phyloP scores from a whole-genome alignment of 495 filamentous ascomycete genomes.

The Penicillium malachiteum region DNA sequence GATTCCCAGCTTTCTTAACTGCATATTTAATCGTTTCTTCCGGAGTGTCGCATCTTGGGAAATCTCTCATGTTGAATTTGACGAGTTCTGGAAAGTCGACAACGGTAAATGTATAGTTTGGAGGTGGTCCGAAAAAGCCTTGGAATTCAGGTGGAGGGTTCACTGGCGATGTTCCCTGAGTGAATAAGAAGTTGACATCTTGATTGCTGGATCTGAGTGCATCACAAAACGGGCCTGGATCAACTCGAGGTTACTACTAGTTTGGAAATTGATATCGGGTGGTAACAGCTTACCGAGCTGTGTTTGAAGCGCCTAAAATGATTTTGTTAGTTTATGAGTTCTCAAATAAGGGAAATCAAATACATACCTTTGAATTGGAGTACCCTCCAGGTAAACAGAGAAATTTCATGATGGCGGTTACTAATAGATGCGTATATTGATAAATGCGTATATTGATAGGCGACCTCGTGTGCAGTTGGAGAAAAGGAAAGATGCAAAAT shows the following conservation, averaged over 20 bases:
- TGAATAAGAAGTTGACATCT: conserved; percentile 21
- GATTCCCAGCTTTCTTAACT: conserved; percentile 7
- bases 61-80: conserved; percentile 18
- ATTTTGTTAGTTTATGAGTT: background rate
- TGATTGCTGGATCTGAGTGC: conserved; percentile 13
- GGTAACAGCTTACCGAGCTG: conserved; percentile 24
- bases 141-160: conserved; percentile 11
- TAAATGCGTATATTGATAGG: background rate
- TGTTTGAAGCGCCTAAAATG: conserved; percentile 19
- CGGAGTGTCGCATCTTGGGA: conserved; percentile 23
- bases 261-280: background rate
- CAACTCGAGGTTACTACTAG: background rate
- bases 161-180: conserved; percentile 24
- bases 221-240: conserved; percentile 21
- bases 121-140: conserved; percentile 32
- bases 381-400: conserved; percentile 30
- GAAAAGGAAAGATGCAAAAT: background rate
- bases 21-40: conserved; percentile 19
- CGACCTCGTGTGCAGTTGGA: background rate
- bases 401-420: conserved; percentile 24
- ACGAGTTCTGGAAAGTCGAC: conserved; percentile 7
- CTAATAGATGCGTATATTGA: background rate
- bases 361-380: conserved; percentile 23
- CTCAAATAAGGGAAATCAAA: background rate
- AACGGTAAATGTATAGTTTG: conserved; percentile 23